Evolutionary conservation across 345 rosid genomes (phyloP).

Genomic region (Erysimum cheiranthoides): DNA sequence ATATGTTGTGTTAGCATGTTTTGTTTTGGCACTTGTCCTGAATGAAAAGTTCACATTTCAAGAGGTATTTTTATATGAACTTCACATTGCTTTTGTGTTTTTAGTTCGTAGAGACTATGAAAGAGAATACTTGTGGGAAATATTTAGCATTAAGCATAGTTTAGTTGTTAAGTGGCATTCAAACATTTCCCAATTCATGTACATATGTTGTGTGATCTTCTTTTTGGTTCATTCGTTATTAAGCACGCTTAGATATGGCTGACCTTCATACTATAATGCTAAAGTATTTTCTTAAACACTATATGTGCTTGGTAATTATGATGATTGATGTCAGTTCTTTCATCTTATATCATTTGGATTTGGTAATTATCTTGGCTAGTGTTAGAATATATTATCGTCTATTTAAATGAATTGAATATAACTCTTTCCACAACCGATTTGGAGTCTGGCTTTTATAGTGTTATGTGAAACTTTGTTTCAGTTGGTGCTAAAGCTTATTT

Average conservation of each 20-base stretch:
- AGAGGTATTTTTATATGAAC: conserved; percentile 61
- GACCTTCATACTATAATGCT: conserved; percentile 13
- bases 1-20: conserved; percentile 59
- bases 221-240: conserved; percentile 8
- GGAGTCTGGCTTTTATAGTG: not conserved
- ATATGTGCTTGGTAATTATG: not conserved
- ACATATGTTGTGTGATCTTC: conserved; percentile 29
- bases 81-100: not conserved
- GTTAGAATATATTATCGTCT: conserved; percentile 1
- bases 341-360: conserved; percentile 7
- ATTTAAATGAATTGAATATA: not conserved
- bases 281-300: not conserved
- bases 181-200: too few species aligned
- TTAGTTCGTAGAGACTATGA: conserved; percentile 1
- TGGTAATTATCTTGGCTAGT: not conserved
- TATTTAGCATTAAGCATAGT: not conserved
- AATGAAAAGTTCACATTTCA: conserved; percentile 78
- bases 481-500: conserved; percentile 31
- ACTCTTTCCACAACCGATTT: conserved; percentile 4
- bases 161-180: too few species aligned
- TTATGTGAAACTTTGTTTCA: not conserved
- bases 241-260: too few species aligned
- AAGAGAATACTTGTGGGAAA: not conserved
- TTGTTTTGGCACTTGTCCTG: conserved; percentile 64
- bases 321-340: not conserved